Evolutionary conservation across 345 rosid species (phyloP).

Genomic region (Citrus reticulata): DNA sequence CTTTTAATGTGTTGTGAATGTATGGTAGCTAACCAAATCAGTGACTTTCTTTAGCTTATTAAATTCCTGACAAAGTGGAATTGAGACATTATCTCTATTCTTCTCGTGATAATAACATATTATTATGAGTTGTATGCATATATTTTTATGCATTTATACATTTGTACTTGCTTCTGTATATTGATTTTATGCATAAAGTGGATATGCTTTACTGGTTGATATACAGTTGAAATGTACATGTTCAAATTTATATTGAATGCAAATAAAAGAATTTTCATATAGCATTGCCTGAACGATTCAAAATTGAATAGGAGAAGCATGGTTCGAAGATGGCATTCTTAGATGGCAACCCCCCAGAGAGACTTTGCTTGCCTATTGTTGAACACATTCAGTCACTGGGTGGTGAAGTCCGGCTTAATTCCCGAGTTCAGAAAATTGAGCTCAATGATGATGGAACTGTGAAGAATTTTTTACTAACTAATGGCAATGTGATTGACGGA

Average conservation of each 20-base stretch:
- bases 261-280: background rate
- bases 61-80: background rate
- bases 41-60: background rate
- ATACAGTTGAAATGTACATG: background rate
- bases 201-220: background rate
- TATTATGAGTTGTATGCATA: background rate
- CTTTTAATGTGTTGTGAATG: background rate
- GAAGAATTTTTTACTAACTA: slow-evolving; percentile 60
- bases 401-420: slow-evolving; percentile 77
- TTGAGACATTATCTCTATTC: background rate
- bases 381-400: slow-evolving; percentile 74
- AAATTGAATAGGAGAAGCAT: slow-evolving; percentile 66
- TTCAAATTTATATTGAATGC: background rate
- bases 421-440: slow-evolving; percentile 78
- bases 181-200: background rate
- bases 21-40: background rate
- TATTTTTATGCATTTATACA: background rate
- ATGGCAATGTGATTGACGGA: slow-evolving; percentile 66
- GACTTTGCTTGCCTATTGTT: slow-evolving; percentile 85
- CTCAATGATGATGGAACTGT: slow-evolving; percentile 78
- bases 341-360: slow-evolving; percentile 96
- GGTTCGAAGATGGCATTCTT: slow-evolving; percentile 98
- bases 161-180: background rate
- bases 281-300: slow-evolving; percentile 4
- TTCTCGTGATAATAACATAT: background rate